Percentiles rank a stretch among this genome's conserved stretches.
These are phyloP conservation scores for Wallacemonas collosoma DNA, from an alignment of 208 protist genomes.

Conservation along the genomic window DNA sequence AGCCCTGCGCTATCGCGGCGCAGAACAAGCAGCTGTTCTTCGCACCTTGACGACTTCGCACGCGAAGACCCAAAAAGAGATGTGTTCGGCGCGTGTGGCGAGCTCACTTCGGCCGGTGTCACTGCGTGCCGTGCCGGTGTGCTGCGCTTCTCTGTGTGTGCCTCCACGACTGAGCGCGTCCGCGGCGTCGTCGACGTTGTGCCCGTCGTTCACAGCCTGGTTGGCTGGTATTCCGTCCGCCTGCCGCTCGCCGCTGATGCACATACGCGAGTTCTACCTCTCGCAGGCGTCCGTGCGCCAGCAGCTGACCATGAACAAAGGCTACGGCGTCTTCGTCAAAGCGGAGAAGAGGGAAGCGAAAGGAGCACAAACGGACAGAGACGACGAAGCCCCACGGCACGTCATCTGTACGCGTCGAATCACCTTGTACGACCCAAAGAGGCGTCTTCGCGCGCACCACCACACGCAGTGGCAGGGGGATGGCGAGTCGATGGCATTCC, in stretches of 20 bases:
- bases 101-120: neutral
- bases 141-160: neutral
- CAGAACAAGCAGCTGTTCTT: neutral
- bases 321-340: neutral
- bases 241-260: neutral
- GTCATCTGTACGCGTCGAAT: neutral
- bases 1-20: constrained; percentile 4
- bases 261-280: neutral
- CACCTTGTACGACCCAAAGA: neutral
- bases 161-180: neutral
- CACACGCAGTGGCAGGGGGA: neutral
- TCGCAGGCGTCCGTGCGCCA: neutral
- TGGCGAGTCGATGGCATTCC: neutral
- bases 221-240: neutral
- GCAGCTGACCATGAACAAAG: constrained; percentile 3
- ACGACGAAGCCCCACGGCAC: too few species aligned
- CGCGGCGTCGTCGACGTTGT: neutral
- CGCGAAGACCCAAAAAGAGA: neutral
- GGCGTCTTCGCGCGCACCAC: too few species aligned
- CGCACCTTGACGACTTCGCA: neutral
- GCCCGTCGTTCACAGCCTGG: neutral
- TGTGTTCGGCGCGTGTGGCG: neutral
- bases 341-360: neutral
- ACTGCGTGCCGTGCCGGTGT: neutral
- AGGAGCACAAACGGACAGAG: too few species aligned